These are phyloP conservation scores for Xerocomellus amylosporus DNA, from an alignment of 768 basidiomycete species.

Conservation along the genomic window DNA sequence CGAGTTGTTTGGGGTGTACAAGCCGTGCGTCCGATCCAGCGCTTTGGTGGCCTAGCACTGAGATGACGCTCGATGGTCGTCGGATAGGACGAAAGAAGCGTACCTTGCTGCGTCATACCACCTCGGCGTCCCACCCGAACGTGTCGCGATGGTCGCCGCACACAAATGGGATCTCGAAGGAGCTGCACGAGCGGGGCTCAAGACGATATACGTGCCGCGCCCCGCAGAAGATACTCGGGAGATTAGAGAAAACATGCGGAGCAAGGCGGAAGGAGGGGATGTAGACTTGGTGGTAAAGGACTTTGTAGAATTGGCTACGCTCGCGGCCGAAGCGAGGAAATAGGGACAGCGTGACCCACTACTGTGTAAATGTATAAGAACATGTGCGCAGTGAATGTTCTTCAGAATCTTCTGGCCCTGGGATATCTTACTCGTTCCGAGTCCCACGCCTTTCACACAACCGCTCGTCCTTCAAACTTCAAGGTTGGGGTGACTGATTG, in stretches of 20 bases:
- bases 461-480: too few relatives aligned
- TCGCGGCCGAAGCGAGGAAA: too few relatives aligned
- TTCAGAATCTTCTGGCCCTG: too few relatives aligned
- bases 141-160: constrained; percentile 63
- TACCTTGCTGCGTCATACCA: too few relatives aligned
- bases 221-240: constrained; percentile 41
- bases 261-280: constrained; percentile 53
- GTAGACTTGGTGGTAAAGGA: constrained; percentile 56
- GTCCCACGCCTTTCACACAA: too few relatives aligned
- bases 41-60: neutral
- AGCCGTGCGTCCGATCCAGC: too few relatives aligned
- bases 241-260: constrained; percentile 33
- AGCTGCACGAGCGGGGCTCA: constrained; percentile 51
- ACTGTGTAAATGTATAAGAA: too few relatives aligned
- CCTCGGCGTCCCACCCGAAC: constrained; percentile 43
- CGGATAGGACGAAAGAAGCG: constrained; percentile 39
- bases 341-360: too few relatives aligned
- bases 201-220: constrained; percentile 57
- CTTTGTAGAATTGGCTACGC: constrained; percentile 45
- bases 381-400: too few relatives aligned
- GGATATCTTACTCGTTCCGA: too few relatives aligned
- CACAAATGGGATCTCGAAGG: constrained; percentile 57
- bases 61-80: neutral
- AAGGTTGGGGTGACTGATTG: too few relatives aligned
- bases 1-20: constrained; percentile 60